phyloP scores from a whole-genome alignment of 2,329 filamentous ascomycete species.

The Colletotrichum chrysophilum region DNA sequence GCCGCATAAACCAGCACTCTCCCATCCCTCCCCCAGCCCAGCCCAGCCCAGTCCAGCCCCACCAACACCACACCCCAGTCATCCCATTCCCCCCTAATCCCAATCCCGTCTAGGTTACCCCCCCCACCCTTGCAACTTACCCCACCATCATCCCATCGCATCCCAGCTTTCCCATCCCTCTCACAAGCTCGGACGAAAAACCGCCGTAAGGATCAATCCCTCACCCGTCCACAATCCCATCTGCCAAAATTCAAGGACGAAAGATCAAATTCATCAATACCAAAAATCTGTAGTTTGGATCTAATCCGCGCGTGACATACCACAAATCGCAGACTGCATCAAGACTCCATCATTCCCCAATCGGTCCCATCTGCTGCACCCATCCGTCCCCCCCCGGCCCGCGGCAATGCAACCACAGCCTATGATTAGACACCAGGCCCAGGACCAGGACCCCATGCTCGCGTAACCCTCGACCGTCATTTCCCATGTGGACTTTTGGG shows the following conservation, averaged over 20 bases:
- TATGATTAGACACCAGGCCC: background rate
- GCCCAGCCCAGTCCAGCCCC: background rate
- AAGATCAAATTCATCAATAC: no score
- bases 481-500: background rate
- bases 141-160: background rate
- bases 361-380: background rate
- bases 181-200: background rate
- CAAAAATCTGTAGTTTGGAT: no score
- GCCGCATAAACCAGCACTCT: background rate
- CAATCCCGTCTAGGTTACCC: background rate
- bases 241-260: background rate
- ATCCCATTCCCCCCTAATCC: background rate
- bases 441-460: background rate
- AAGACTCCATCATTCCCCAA: background rate
- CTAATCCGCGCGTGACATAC: background rate
- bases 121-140: constrained; percentile 26
- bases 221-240: background rate
- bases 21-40: background rate
- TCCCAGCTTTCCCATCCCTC: background rate
- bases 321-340: no score
- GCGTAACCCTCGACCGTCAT: background rate
- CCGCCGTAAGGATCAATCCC: background rate
- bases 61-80: background rate
- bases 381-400: background rate
- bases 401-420: background rate